Evolutionary conservation across 352 stramenopile genomes (phyloP).

Genomic region (Phytopythium oedochilum): DNA sequence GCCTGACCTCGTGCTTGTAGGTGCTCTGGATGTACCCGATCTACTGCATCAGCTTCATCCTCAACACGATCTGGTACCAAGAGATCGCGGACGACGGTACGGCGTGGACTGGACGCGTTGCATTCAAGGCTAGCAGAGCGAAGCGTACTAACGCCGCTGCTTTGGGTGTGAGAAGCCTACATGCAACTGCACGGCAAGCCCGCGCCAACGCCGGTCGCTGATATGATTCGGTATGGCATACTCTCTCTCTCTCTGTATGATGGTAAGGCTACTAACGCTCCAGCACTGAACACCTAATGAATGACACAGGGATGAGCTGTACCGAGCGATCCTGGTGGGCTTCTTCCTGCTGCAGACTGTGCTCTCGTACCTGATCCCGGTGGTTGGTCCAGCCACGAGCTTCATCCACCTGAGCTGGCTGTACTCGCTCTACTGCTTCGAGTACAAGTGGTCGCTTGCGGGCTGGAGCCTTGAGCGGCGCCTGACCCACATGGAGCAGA

Average conservation of each 20-base stretch:
- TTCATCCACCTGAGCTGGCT: constrained; percentile 87
- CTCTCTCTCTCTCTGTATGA: too few species aligned
- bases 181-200: constrained; percentile 79
- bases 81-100: constrained; percentile 87
- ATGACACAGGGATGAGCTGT: constrained; percentile 85
- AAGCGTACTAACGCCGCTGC: too few species aligned
- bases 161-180: constrained; percentile 50
- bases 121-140: too few species aligned
- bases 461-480: constrained; percentile 83
- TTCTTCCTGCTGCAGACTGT: constrained; percentile 87
- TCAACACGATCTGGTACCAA: constrained; percentile 91
- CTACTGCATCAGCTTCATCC: constrained; percentile 90
- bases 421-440: constrained; percentile 89
- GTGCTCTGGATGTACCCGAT: constrained; percentile 89
- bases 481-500: constrained; percentile 74
- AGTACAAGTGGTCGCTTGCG: constrained; percentile 88
- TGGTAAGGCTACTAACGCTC: too few species aligned
- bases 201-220: constrained; percentile 60
- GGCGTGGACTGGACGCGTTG: too few species aligned
- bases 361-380: constrained; percentile 73
- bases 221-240: constrained; percentile 83
- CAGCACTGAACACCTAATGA: too few species aligned
- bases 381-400: constrained; percentile 67
- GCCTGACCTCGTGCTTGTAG: constrained; percentile 11
- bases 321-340: constrained; percentile 79